Conservation (phyloP, 1,284 basidiomycete genomes). For the Rhodofomes roseus region DNA sequence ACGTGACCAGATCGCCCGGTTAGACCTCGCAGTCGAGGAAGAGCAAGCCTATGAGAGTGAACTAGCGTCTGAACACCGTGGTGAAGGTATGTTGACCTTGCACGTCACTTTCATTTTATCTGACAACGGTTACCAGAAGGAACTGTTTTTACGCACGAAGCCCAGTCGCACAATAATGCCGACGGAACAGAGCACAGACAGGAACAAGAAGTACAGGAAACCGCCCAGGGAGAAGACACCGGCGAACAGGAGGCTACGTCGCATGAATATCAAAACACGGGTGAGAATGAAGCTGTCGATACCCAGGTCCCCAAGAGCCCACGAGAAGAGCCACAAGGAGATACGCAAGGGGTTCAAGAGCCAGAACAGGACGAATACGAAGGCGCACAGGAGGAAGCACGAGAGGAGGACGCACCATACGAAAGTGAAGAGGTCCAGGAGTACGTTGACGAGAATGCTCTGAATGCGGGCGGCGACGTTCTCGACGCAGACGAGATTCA, state of each 20-base stretch:
- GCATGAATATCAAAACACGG: background rate
- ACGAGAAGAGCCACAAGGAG: background rate
- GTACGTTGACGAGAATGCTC: slow-evolving; percentile 4
- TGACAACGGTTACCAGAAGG: background rate
- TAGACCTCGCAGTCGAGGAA: slow-evolving; percentile 32
- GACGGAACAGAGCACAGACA: background rate
- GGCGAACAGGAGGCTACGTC: background rate
- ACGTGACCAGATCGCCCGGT: slow-evolving; percentile 51
- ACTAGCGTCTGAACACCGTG: background rate
- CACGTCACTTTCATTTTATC: background rate
- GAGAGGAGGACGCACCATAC: slow-evolving; percentile 2
- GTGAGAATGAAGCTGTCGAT: background rate
- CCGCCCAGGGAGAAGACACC: background rate
- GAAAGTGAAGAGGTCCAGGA: slow-evolving; percentile 8
- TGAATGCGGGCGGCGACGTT: slow-evolving; percentile 4
- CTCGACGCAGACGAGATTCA: slow-evolving; percentile 33
- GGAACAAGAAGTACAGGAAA: slow-evolving; percentile 4
- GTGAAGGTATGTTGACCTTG: background rate
- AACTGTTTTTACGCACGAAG: too few species aligned
- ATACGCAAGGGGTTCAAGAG: background rate
- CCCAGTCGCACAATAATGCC: background rate
- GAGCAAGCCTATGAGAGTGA: slow-evolving; percentile 12
- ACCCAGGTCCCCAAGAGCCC: background rate
- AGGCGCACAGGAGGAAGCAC: background rate
- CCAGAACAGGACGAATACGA: background rate